Percentiles rank a stretch among this genome's conserved stretches.
These are phyloP conservation scores for Amorphotheca resinae DNA, from an alignment of 495 filamentous ascomycete genomes.

Conservation along the genomic window DNA sequence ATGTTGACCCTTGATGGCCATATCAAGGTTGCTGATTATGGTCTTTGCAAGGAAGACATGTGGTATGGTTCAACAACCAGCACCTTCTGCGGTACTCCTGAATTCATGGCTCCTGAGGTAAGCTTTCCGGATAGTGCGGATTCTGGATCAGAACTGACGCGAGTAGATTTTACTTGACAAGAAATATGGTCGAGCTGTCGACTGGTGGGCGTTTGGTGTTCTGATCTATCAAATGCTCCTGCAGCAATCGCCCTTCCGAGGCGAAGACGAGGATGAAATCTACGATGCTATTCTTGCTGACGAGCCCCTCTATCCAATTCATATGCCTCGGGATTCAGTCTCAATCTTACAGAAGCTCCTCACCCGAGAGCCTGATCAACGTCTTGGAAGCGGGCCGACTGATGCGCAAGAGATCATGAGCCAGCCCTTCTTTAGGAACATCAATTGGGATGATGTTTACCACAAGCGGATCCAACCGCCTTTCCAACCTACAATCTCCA, in stretches of 20 bases:
- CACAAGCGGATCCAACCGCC: slow-evolving; percentile 83
- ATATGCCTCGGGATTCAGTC: slow-evolving; percentile 97
- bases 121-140: slow-evolving; percentile 14
- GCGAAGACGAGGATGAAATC: slow-evolving; percentile 98
- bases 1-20: slow-evolving; percentile 91
- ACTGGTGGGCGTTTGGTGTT: slow-evolving; percentile 99
- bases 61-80: slow-evolving; percentile 95
- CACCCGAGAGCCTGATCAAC: slow-evolving; percentile 84
- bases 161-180: slow-evolving; percentile 91
- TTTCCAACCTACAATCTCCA: slow-evolving; percentile 80
- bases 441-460: slow-evolving; percentile 98
- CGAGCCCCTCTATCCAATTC: slow-evolving; percentile 94
- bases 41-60: slow-evolving; percentile 99
- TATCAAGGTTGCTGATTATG: slow-evolving; percentile 98
- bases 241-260: slow-evolving; percentile 96
- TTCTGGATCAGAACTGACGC: slow-evolving; percentile 12
- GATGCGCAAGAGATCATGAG: slow-evolving; percentile 99
- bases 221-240: slow-evolving; percentile 99
- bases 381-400: slow-evolving; percentile 86
- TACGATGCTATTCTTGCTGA: slow-evolving; percentile 98
- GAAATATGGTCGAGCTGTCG: slow-evolving; percentile 96
- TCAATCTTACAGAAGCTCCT: slow-evolving; percentile 96
- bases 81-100: slow-evolving; percentile 97
- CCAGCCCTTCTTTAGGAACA: slow-evolving; percentile 93
- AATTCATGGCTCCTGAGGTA: slow-evolving; percentile 99